phyloP scores from a whole-genome alignment of 495 filamentous ascomycete species.

The Rostrohypoxylon terebratum region DNA sequence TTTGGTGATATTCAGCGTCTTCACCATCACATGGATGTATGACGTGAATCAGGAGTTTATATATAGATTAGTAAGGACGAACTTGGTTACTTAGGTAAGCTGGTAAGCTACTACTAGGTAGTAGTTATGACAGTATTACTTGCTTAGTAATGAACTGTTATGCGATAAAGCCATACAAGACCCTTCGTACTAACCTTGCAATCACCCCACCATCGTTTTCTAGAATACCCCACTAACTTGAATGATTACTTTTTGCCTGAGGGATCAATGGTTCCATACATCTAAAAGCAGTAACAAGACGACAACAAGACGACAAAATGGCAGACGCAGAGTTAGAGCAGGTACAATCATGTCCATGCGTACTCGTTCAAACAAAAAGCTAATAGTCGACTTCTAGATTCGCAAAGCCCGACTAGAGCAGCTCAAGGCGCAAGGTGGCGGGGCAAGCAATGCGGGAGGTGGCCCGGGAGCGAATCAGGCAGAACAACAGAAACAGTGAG shows the following conservation, averaged over 20 bases:
- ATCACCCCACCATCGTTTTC: slow-evolving; percentile 14
- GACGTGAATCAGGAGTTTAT: too few relatives aligned
- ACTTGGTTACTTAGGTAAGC: too few relatives aligned
- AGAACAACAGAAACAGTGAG: slow-evolving; percentile 73
- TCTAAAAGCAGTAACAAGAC: background rate
- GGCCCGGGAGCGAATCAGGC: slow-evolving; percentile 60
- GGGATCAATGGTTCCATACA: background rate
- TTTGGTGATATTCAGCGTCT: background rate
- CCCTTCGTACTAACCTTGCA: too few relatives aligned
- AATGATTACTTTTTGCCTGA: background rate
- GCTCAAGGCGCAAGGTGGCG: slow-evolving; percentile 76
- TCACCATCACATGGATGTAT: too few relatives aligned
- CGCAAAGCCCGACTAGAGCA: slow-evolving; percentile 89
- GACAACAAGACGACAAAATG: slow-evolving; percentile 61
- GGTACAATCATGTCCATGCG: slow-evolving; percentile 56
- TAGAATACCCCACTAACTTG: slow-evolving; percentile 13
- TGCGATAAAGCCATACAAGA: too few relatives aligned
- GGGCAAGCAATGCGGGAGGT: slow-evolving; percentile 49
- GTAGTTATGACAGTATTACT: too few relatives aligned
- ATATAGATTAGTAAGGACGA: too few relatives aligned
- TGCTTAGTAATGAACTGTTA: too few relatives aligned
- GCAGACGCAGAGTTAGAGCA: slow-evolving; percentile 89
- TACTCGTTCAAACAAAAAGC: background rate
- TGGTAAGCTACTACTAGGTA: too few relatives aligned
- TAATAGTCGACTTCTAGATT: slow-evolving; percentile 66